phyloP scores from a whole-genome alignment of 2,329 filamentous ascomycete genomes.

The Aureobasidium lini region DNA sequence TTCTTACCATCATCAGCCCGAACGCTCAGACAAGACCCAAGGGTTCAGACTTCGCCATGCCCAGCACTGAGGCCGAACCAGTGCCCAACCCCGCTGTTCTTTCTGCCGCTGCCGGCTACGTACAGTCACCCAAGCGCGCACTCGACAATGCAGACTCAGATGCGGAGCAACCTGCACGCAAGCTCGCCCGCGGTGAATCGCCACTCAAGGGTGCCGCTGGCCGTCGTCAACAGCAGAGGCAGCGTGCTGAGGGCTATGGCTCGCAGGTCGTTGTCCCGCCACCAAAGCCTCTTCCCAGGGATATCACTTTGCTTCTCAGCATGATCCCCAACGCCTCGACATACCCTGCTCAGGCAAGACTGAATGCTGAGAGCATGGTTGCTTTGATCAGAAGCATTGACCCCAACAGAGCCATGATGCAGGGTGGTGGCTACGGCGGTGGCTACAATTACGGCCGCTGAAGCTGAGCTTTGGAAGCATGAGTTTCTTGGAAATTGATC shows the following conservation, averaged over 20 bases:
- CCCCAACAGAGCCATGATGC: conserved; percentile 32
- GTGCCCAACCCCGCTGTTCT: conserved; percentile 11
- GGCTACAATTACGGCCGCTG: conserved; percentile 9
- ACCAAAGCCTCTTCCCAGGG: conserved; percentile 18
- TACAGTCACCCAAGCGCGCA: conserved; percentile 40
- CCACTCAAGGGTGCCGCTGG: conserved; percentile 87
- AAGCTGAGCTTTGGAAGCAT: background rate
- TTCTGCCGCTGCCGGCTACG: conserved; percentile 23
- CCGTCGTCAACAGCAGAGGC: conserved; percentile 66
- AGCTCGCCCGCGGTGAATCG: conserved; percentile 81
- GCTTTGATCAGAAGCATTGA: conserved; percentile 61
- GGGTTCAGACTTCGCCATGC: conserved; percentile 13
- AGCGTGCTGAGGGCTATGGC: conserved; percentile 28
- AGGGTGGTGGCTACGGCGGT: conserved; percentile 11
- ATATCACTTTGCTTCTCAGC: conserved; percentile 47
- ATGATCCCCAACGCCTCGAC: conserved; percentile 66
- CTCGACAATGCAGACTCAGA: conserved; percentile 58
- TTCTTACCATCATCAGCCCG: conserved; percentile 78
- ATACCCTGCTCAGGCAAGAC: conserved; percentile 59
- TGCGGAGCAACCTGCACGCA: conserved; percentile 68
- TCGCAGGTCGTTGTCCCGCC: conserved; percentile 9
- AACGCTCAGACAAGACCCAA: conserved; percentile 62
- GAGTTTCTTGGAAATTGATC: background rate
- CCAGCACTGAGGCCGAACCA: conserved; percentile 13
- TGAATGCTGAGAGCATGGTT: conserved; percentile 65